Evolutionary conservation across 2,329 filamentous ascomycete species (phyloP), one percentile per base, ranked within the genome.

Genomic region (Penicillium sp.): DNA sequence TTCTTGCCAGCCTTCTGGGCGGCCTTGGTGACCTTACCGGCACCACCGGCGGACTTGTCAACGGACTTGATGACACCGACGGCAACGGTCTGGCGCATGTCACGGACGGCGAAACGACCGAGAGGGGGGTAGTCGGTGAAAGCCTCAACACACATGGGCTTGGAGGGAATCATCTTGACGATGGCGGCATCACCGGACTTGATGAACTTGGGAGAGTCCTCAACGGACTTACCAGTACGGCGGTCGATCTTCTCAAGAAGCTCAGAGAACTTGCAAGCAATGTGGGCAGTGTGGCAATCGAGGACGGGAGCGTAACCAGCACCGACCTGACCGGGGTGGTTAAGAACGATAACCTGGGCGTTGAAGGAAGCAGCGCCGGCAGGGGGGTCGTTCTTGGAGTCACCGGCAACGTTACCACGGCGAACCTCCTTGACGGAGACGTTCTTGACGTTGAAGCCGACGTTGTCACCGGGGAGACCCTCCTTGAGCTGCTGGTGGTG

Each of bases 391-490:
- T 95, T 95, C 92, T 99, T 99, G 86, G 90, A 93, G 90, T 99
- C 94, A 90, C 91, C 90, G 74, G 89, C 89, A 72, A 99, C 94
- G 88, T 99, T 97, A 76, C 94, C 94, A 95, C 94, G 94, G 82
- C 94, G 94, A 76, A 99, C 96, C 80, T 99, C 94, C 92, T 99
- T 99, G 83, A 99, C 94, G 80, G 94, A 97, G 74, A 99, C 94
- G 94, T 99, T 99, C 92, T 99, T 99, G 83, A 99, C 93, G 90
- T 99, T 99, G 92, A 99, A 99, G 73, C 94, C 94, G 79, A 99
- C 94, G 85, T 99, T 99, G 90, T 99, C 94, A 87, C 94, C 94
- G 75, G 94, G 94, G 67, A 89, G 75, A 89, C 94, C 94, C 86
- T 96, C 88, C 65, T 77, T 60, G 70, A 99, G 92, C 88, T 96